A percentile compares a stretch with the other conserved stretches of the same genome.
phyloP scores from a whole-genome alignment of 305 asterid genomes.

The Rubia peregrina region DNA sequence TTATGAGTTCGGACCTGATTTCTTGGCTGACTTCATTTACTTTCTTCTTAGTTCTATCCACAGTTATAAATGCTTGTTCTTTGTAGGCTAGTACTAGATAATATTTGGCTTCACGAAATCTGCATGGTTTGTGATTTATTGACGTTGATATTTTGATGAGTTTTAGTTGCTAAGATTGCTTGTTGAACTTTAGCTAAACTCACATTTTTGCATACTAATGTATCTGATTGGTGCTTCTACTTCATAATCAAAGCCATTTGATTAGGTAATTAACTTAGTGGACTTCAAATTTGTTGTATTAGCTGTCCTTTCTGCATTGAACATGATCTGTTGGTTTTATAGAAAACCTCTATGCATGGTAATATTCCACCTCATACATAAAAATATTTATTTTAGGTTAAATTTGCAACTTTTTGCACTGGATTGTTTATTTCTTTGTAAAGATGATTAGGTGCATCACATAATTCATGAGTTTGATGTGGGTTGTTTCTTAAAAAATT shows the following conservation, averaged over 20 bases:
- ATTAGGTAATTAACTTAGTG: too few relatives aligned
- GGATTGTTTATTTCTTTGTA: background rate
- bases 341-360: background rate
- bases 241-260: too few relatives aligned
- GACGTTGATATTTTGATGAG: too few relatives aligned
- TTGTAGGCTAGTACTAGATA: too few relatives aligned
- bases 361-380: background rate
- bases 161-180: too few relatives aligned
- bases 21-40: constrained; percentile 30
- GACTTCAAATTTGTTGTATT: background rate
- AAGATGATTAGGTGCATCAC: constrained; percentile 5
- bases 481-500: background rate
- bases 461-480: background rate
- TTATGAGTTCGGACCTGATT: constrained; percentile 50
- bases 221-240: too few relatives aligned
- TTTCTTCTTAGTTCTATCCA: constrained; percentile 41
- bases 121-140: too few relatives aligned
- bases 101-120: too few relatives aligned
- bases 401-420: too few relatives aligned
- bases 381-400: background rate
- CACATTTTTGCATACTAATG: too few relatives aligned
- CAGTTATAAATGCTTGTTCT: background rate
- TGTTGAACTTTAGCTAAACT: too few relatives aligned
- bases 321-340: background rate
- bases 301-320: background rate